Conservation (phyloP, 106 monocot species). For the Dendrobium officinale region DNA sequence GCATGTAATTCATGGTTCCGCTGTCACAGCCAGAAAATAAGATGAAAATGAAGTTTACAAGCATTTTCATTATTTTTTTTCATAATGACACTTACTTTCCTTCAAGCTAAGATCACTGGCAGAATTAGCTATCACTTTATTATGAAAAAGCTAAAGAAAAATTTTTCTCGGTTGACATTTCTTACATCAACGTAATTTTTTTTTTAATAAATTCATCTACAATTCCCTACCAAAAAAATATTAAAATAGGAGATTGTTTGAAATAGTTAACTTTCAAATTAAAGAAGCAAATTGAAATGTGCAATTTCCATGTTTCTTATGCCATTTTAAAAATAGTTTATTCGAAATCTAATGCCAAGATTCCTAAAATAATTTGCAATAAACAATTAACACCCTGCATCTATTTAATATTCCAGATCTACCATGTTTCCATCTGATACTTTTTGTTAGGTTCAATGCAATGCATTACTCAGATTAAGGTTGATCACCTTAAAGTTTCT, state of each 20-base stretch:
- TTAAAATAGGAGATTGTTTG: neutral
- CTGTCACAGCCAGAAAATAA: neutral
- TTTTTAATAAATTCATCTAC: neutral
- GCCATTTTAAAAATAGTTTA: neutral
- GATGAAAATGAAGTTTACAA: neutral
- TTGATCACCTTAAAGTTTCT: neutral
- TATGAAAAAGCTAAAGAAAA: neutral
- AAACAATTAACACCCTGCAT: neutral
- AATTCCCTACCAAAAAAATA: neutral
- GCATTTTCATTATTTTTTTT: neutral
- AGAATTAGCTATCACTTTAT: neutral
- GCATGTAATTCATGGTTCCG: neutral
- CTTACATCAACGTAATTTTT: neutral
- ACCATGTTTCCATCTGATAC: neutral
- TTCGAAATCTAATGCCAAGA: neutral
- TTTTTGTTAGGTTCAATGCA: neutral
- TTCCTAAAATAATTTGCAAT: neutral
- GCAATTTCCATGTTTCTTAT: neutral
- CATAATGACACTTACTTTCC: neutral
- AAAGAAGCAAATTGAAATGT: neutral
- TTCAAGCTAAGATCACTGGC: neutral
- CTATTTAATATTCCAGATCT: neutral
- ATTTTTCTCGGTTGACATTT: neutral
- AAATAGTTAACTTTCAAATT: neutral
- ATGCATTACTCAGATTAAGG: neutral